Evolutionary conservation across 495 filamentous ascomycete species (phyloP).

Genomic region (Geopyxis carbonaria): DNA sequence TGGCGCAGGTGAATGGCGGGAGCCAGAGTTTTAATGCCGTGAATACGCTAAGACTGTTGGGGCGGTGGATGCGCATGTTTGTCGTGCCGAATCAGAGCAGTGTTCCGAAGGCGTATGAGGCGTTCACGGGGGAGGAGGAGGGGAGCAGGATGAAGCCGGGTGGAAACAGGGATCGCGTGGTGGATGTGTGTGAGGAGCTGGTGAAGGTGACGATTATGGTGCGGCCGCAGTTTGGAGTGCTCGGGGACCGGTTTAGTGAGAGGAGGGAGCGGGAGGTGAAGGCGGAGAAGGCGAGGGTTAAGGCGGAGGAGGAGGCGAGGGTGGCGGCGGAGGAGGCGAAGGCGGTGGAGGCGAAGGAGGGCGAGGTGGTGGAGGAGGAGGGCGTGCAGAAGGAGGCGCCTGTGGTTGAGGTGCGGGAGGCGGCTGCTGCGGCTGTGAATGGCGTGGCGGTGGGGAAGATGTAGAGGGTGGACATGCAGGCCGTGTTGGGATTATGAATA

Average conservation of each 20-base stretch:
- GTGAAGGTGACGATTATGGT: slow-evolving; percentile 56
- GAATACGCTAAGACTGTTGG: slow-evolving; percentile 52
- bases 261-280: slow-evolving; percentile 32
- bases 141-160: slow-evolving; percentile 41
- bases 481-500: no score
- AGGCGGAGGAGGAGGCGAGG: slow-evolving; percentile 2
- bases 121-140: slow-evolving; percentile 35
- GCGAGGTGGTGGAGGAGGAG: slow-evolving; percentile 1
- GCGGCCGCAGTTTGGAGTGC: slow-evolving; percentile 42
- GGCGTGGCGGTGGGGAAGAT: no score
- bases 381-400: not conserved
- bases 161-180: slow-evolving; percentile 46
- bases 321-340: slow-evolving; percentile 1
- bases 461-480: no score
- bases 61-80: slow-evolving; percentile 68
- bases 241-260: slow-evolving; percentile 51
- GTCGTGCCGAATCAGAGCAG: slow-evolving; percentile 53
- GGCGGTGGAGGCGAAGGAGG: slow-evolving; percentile 1
- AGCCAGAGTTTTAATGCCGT: slow-evolving; percentile 59
- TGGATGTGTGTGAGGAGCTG: slow-evolving; percentile 67
- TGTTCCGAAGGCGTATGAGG: slow-evolving; percentile 47
- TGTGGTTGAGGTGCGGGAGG: not conserved
- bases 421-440: not conserved
- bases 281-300: slow-evolving; percentile 19
- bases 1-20: slow-evolving; percentile 49